A percentile compares a stretch with the other conserved stretches of the same genome.
Conservation (phyloP, 2,329 filamentous ascomycete genomes). For the Fusarium goolgardi region DNA sequence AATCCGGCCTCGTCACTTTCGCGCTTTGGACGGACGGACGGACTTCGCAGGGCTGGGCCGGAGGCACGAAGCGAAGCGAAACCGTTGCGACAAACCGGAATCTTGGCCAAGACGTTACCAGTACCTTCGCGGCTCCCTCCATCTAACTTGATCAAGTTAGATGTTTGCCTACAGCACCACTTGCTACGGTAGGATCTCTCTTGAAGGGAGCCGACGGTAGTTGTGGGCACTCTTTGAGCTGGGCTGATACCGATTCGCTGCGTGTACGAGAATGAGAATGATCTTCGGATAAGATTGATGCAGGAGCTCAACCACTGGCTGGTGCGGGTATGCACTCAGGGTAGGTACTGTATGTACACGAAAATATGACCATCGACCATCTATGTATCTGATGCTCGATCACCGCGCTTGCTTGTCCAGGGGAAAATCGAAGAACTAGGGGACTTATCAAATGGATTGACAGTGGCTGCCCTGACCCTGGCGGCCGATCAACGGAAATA, state of each 20-base stretch:
- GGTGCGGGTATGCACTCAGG: background rate
- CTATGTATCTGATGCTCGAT: background rate
- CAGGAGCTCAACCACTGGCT: slow-evolving; percentile 2
- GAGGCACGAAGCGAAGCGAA: background rate
- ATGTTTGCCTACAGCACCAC: background rate
- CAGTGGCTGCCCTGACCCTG: background rate
- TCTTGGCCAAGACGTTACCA: slow-evolving; percentile 2
- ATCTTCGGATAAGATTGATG: slow-evolving; percentile 1
- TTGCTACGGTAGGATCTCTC: slow-evolving; percentile 17
- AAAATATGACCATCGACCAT: background rate
- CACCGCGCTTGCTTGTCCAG: background rate
- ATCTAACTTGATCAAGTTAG: slow-evolving; percentile 27
- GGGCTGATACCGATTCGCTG: slow-evolving; percentile 31
- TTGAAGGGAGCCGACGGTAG: slow-evolving; percentile 19
- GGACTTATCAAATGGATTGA: background rate
- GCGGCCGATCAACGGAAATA: background rate
- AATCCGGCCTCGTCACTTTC: slow-evolving; percentile 2
- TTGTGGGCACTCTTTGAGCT: slow-evolving; percentile 4
- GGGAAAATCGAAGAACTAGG: background rate
- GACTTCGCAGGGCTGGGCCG: slow-evolving; percentile 12
- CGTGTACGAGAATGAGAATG: background rate
- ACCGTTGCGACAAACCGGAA: slow-evolving; percentile 16
- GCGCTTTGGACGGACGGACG: background rate
- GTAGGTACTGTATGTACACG: too few species aligned
- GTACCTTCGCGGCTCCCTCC: background rate